These are phyloP conservation scores for Adansonia madagascariensis DNA, from an alignment of 441 rosid genomes.

Conservation along the genomic window DNA sequence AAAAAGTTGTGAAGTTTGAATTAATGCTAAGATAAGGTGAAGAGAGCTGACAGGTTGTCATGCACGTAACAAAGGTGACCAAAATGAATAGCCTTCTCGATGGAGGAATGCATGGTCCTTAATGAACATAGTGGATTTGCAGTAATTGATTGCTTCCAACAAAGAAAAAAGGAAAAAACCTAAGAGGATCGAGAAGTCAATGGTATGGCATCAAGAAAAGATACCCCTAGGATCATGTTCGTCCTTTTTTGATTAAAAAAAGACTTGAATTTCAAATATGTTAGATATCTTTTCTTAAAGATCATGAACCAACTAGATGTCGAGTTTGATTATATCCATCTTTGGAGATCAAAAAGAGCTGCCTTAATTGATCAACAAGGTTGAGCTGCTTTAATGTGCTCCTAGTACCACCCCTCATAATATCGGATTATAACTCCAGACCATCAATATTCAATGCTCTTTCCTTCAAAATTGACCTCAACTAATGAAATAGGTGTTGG, in stretches of 20 bases:
- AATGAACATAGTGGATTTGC: slow-evolving; percentile 5
- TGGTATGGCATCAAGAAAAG: not conserved
- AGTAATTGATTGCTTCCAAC: slow-evolving; percentile 28
- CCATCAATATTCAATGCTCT: too few relatives aligned
- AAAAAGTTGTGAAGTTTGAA: slow-evolving; percentile 19
- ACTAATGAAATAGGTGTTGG: too few relatives aligned
- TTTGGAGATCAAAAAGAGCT: not conserved
- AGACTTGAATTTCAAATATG: too few relatives aligned
- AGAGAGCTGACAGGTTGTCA: slow-evolving; percentile 25
- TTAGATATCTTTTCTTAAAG: too few relatives aligned
- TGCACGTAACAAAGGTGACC: slow-evolving; percentile 14
- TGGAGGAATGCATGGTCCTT: slow-evolving; percentile 4
- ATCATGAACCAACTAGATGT: too few relatives aligned
- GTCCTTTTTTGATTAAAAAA: too few relatives aligned
- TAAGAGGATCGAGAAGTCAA: not conserved
- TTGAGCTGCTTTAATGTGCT: not conserved
- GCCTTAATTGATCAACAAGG: not conserved
- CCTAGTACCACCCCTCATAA: too few relatives aligned
- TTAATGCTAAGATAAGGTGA: slow-evolving; percentile 7
- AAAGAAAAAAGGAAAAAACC: not conserved
- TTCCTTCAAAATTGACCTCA: too few relatives aligned
- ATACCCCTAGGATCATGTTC: not conserved
- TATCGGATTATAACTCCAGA: too few relatives aligned
- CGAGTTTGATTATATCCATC: not conserved
- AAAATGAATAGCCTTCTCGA: slow-evolving; percentile 19